Conservation (phyloP, 257 asterid genomes). For the Verbena officinalis region DNA sequence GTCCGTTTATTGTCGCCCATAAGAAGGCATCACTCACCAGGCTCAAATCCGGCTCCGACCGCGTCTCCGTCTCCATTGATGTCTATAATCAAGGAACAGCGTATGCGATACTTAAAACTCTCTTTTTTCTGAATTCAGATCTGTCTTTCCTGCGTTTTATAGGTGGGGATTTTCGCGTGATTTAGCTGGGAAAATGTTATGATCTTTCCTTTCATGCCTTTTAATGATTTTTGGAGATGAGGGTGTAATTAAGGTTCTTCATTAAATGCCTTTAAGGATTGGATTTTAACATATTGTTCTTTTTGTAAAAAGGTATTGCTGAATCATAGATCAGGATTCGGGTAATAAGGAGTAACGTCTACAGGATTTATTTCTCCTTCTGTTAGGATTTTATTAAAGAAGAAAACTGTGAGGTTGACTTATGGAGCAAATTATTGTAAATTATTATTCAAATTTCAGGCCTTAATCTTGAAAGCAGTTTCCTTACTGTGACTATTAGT, state of each 20-base stretch:
- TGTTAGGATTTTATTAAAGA: not conserved
- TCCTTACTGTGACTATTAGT: not conserved
- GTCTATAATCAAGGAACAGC: slow-evolving; percentile 64
- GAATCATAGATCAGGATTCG: slow-evolving; percentile 1
- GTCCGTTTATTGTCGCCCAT: slow-evolving; percentile 83
- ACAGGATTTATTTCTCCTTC: not conserved
- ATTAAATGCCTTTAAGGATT: slow-evolving; percentile 10
- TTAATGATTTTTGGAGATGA: not conserved
- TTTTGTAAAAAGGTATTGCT: not conserved
- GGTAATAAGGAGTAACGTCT: not conserved
- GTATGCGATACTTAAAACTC: slow-evolving; percentile 27
- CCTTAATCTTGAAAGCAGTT: not conserved
- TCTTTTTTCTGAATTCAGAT: slow-evolving; percentile 12
- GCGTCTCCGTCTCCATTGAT: slow-evolving; percentile 61
- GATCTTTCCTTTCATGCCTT: slow-evolving; percentile 20
- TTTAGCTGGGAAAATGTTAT: not conserved
- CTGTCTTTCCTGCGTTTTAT: slow-evolving; percentile 2
- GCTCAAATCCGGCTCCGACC: slow-evolving; percentile 77
- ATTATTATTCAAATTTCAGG: not conserved
- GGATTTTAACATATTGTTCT: not conserved
- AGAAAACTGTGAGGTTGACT: slow-evolving; percentile 10
- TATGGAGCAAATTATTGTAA: not conserved
- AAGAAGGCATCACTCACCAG: slow-evolving; percentile 78
- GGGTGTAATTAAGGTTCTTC: not conserved
- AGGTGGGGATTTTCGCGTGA: not conserved